Evolutionary conservation across 805 yeast genomes (phyloP), one percentile per base, ranked within the genome.

Genomic region (Candida ulmi): DNA sequence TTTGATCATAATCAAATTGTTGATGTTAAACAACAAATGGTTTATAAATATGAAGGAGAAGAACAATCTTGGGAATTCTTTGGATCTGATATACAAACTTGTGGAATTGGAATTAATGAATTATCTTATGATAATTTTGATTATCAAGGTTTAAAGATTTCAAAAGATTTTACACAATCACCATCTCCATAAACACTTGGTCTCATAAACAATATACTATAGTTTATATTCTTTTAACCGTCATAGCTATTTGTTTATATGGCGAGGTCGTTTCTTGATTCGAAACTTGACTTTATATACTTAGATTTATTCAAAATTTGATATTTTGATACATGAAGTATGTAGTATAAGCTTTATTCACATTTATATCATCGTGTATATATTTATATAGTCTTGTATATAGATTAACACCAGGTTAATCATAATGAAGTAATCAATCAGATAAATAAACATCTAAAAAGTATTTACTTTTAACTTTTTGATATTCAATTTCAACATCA

Each of bases 1-100:
- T 56, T 56, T 25, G 55, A 52, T 32, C 30, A 21, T 16, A 53
- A 48, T 17, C 57, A 55, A 36, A 42, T 50, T 32, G 36, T 48
- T 28, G 61, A 55, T 30, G 40, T 52, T 17, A 42, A 46, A 40
- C 51, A 48, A 28, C 59, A 55, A 35, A 33, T 49, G 42, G 31
- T 43, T 33, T 55, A 49, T 41, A 41, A 31, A 8, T 54, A 51
- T 35, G 51, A 41, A 18, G 38, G 35, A 3, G 38, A 41, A 17
- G 38, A 36, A 3, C 36, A 36, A 13, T 6, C 9, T 21, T 55
- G 59, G 58, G 51, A 51, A 11, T 56, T 55, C 48, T 39, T 40
- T 29, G 61, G 55, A 6, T 42, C 47, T 12, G 50, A 45, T 23
- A 30, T 34, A 17, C 16, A 42, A 33, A 27, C 42, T 26, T 55